These are phyloP conservation scores for Cadophora gregata DNA, from an alignment of 2,329 filamentous ascomycete genomes.

Conservation along the genomic window DNA sequence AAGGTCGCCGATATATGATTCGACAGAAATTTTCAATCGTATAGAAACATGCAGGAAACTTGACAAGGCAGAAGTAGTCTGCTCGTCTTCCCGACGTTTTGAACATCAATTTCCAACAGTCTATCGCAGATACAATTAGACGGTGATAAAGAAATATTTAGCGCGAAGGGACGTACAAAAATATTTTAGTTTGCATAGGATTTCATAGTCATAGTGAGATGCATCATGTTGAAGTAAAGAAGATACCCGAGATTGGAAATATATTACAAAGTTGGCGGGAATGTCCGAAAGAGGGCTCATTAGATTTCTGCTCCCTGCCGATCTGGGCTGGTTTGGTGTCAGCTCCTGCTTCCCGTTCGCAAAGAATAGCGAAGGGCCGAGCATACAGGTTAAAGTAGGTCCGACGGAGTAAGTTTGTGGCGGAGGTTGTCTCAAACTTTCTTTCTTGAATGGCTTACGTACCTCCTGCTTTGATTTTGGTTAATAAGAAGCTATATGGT, in stretches of 20 bases:
- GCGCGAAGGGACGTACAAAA: neutral
- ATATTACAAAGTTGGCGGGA: neutral
- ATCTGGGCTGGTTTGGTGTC: no score
- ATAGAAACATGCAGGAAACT: neutral
- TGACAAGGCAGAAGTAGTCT: no score
- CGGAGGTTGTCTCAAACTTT: no score
- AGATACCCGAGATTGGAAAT: no score
- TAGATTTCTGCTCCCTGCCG: neutral
- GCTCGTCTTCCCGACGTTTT: constrained; percentile 66
- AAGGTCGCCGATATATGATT: constrained; percentile 44
- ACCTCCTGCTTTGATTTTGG: no score
- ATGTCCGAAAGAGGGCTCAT: neutral
- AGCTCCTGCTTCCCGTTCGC: no score
- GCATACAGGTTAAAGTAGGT: no score
- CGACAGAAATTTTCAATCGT: neutral
- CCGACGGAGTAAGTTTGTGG: no score
- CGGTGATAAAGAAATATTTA: constrained; percentile 58
- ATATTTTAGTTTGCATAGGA: neutral
- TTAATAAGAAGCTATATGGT: no score
- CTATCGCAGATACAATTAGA: constrained; percentile 72
- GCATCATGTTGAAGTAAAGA: neutral
- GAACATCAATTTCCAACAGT: constrained; percentile 70
- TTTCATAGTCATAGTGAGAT: neutral
- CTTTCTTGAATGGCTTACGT: no score
- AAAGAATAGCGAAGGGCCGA: no score